Evolutionary conservation across 169 alveolate genomes (phyloP).

Genomic region (Plasmodium cynomolgi): DNA sequence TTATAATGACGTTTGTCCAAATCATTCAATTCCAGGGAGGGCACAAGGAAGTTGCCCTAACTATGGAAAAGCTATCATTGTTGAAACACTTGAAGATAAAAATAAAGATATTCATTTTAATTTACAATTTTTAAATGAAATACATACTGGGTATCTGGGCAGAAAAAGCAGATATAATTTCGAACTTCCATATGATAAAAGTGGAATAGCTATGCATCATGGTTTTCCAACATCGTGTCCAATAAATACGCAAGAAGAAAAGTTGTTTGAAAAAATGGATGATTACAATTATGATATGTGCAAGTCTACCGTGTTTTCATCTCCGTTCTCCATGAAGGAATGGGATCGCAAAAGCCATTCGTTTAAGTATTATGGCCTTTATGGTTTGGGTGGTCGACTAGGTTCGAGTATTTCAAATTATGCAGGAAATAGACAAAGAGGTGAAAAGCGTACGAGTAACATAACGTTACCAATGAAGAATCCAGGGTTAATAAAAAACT

Average conservation of each 20-base stretch:
- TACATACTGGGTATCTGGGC: constrained; percentile 48
- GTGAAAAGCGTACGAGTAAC: background rate
- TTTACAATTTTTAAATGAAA: constrained; percentile 59
- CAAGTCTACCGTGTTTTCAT: background rate
- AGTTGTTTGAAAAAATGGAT: background rate
- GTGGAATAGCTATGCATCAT: constrained; percentile 74
- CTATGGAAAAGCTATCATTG: constrained; percentile 67
- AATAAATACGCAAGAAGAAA: background rate
- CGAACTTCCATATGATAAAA: constrained; percentile 46
- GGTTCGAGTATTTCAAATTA: constrained; percentile 16
- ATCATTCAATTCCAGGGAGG: constrained; percentile 59
- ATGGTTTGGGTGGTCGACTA: constrained; percentile 64
- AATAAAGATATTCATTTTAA: background rate
- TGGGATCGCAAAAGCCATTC: background rate
- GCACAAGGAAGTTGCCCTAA: constrained; percentile 77
- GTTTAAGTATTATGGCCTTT: constrained; percentile 43
- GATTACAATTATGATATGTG: constrained; percentile 72
- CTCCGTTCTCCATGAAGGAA: constrained; percentile 1
- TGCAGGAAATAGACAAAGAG: background rate
- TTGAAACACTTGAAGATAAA: background rate
- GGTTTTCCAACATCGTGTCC: constrained; percentile 18
- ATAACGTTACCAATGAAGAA: constrained; percentile 61
- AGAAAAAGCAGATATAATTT: background rate
- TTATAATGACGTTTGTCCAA: constrained; percentile 36
- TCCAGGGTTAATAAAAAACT: constrained; percentile 37